Conservation (phyloP, 2,329 filamentous ascomycete species). For the Chrysoporthe puriensis region DNA sequence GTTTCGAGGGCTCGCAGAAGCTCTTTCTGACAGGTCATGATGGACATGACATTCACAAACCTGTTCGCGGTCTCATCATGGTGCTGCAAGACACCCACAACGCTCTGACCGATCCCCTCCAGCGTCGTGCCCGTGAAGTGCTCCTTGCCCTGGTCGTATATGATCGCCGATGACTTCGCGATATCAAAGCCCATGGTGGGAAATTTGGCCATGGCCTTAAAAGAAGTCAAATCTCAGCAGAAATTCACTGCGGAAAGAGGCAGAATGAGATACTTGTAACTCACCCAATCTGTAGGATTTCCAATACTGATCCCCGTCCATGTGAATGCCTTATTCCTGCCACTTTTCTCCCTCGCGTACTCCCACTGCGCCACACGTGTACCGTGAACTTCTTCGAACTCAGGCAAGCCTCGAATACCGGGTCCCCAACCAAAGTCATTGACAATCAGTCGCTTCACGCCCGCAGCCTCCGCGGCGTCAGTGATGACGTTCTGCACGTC, state of each 20-base stretch:
- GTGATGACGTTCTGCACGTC: slow-evolving; percentile 32
- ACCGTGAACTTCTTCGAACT: slow-evolving; percentile 33
- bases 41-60: slow-evolving; percentile 49
- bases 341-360: slow-evolving; percentile 31
- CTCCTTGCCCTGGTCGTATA: slow-evolving; percentile 56
- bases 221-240: neutral
- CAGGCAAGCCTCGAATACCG: slow-evolving; percentile 31
- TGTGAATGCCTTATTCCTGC: slow-evolving; percentile 32
- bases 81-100: slow-evolving; percentile 53
- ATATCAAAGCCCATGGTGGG: slow-evolving; percentile 38
- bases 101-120: slow-evolving; percentile 48
- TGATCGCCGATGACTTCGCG: slow-evolving; percentile 34
- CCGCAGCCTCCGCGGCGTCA: slow-evolving; percentile 37
- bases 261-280: slow-evolving; percentile 7
- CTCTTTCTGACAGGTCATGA: slow-evolving; percentile 27
- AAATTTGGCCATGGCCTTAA: slow-evolving; percentile 32
- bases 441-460: slow-evolving; percentile 37
- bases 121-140: slow-evolving; percentile 54
- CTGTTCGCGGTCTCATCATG: slow-evolving; percentile 58
- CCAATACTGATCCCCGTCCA: slow-evolving; percentile 38
- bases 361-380: slow-evolving; percentile 33
- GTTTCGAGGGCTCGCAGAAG: slow-evolving; percentile 33
- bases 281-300: slow-evolving; percentile 40
- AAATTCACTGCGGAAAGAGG: neutral
- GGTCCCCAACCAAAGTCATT: slow-evolving; percentile 35